Evolutionary conservation across 768 basidiomycete species (phyloP).

Genomic region (Tephrocybe sp.): DNA sequence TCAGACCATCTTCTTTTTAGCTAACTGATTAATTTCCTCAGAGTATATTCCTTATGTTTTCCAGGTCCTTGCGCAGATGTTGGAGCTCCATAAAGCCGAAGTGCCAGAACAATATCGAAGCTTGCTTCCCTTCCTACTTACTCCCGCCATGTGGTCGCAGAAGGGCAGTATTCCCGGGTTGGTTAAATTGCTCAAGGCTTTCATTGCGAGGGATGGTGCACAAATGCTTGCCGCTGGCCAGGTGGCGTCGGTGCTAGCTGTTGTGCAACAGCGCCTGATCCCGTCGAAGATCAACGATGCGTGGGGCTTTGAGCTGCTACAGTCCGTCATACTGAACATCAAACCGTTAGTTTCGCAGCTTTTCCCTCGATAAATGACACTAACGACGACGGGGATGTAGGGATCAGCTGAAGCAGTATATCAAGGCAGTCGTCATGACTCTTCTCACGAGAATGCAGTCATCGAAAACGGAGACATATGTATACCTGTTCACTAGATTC

Average conservation of each 20-base stretch:
- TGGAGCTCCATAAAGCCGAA: conserved; percentile 67
- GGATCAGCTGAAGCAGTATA: conserved; percentile 62
- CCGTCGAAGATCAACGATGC: conserved; percentile 85
- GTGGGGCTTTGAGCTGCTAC: conserved; percentile 89
- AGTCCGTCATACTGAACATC: conserved; percentile 68
- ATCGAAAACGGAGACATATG: conserved; percentile 86
- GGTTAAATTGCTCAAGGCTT: conserved; percentile 83
- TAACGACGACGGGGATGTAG: conserved; percentile 32
- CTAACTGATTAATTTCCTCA: conserved; percentile 24
- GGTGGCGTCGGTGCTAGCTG: conserved; percentile 74
- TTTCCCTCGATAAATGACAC: not conserved
- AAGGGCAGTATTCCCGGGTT: conserved; percentile 94
- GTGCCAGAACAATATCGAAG: conserved; percentile 77
- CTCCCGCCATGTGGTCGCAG: conserved; percentile 86
- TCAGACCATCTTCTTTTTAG: not conserved
- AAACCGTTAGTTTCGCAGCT: conserved; percentile 58
- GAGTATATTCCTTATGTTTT: conserved; percentile 98
- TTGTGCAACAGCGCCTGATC: conserved; percentile 87
- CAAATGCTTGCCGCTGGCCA: conserved; percentile 72
- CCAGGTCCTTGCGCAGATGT: conserved; percentile 94
- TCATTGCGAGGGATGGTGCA: conserved; percentile 65
- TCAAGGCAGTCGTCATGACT: conserved; percentile 72
- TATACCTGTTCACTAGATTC: conserved; percentile 79
- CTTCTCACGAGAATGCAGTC: conserved; percentile 84
- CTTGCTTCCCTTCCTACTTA: conserved; percentile 79